Conservation (phyloP, 2,329 filamentous ascomycete species). For the Penicillium sp. region DNA sequence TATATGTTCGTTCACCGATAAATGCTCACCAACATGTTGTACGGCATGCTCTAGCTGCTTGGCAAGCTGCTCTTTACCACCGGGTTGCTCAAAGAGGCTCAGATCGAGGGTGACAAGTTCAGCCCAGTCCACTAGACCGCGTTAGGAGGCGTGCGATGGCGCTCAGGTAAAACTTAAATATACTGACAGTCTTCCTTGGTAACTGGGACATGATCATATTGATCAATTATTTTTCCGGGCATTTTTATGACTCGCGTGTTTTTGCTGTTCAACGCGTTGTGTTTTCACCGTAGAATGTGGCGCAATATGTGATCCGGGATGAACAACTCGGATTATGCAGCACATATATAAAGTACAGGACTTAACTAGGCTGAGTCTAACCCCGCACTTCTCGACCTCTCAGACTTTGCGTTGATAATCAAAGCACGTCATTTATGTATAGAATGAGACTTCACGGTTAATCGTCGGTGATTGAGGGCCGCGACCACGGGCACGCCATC, state of each 20-base stretch:
- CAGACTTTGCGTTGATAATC: not conserved
- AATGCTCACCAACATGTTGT: constrained; percentile 39
- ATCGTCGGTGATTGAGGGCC: constrained; percentile 3
- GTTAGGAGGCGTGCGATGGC: not conserved
- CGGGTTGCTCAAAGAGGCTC: constrained; percentile 54
- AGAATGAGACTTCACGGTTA: constrained; percentile 1
- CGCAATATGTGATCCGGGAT: not conserved
- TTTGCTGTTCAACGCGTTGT: not conserved
- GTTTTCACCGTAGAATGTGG: not conserved
- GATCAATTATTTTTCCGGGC: constrained; percentile 33
- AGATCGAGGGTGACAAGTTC: constrained; percentile 61
- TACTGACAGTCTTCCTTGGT: constrained; percentile 43
- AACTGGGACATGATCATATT: constrained; percentile 49
- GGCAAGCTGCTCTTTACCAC: constrained; percentile 56
- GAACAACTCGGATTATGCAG: not conserved
- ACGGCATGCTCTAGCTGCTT: constrained; percentile 58
- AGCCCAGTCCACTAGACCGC: constrained; percentile 47
- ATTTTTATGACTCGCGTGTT: constrained; percentile 11
- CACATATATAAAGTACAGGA: constrained; percentile 6
- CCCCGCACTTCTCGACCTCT: constrained; percentile 15
- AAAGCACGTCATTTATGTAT: constrained; percentile 26
- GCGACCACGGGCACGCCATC: constrained; percentile 25
- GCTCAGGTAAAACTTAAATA: not conserved
- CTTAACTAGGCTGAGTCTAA: not conserved
- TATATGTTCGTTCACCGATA: not conserved